Evolutionary conservation across 768 basidiomycete genomes (phyloP), one percentile per base, ranked within the genome.

Genomic region (Suillus hirtellus): DNA sequence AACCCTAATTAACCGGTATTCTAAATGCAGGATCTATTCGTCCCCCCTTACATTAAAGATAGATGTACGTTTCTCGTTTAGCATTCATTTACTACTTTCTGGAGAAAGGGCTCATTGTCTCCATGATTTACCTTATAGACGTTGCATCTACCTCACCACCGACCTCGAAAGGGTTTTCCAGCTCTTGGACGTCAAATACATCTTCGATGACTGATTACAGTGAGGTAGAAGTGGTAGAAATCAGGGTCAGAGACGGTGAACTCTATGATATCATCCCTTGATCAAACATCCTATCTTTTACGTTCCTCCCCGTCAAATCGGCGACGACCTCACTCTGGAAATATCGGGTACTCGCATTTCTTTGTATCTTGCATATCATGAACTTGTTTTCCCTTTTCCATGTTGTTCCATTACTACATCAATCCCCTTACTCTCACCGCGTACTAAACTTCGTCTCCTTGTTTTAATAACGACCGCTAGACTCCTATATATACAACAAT

Each of bases 11-110:
- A 65, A 59, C 42, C 15, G 7, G 0, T 11, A 21, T n/a, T 31
- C 9, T 35, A 53, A 61, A 17, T 27, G n/a, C 60, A 93, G 92
- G 92, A 94, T 67, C 81, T 94, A 21, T 94, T 94, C 68, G 87
- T 94, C 17, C 92, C 92, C 21, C 89, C 92, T 5, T 94, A 93
- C 69, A 92, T 92, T 79, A 93, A 94, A 75, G 92, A 94, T 72
- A 80, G 92, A 84, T 94, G 92, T 93, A 74, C 76, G 91, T 86
- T 55, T 47, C 63, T 60, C 68, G 71, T 66, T 50, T 72, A 66
- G 63, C 54, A 52, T 65, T 19, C 64, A 24, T 66, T 34, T 66
- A 62, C 64, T 64, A 59, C 60, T 54, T 68, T 73, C 61, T 65
- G 42, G 7, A 54, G 21, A 42, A 53, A 42, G 66, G 38, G 63